Conservation (phyloP, 164 flowering plant species). For the Stephania cephalantha region DNA sequence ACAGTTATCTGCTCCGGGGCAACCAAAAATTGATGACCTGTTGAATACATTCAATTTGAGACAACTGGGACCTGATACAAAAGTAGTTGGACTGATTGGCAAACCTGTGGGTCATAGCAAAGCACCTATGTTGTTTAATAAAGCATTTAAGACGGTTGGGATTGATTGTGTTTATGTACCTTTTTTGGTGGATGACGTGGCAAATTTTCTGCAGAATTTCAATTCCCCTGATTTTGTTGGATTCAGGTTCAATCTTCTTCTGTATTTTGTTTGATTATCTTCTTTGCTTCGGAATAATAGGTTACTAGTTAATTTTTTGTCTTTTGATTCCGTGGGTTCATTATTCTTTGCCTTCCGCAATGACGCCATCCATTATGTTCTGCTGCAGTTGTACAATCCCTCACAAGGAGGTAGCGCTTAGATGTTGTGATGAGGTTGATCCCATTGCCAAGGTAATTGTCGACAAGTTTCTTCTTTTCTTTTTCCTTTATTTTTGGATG, state of each 20-base stretch:
- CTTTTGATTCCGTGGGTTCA: too few species aligned
- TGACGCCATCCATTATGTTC: too few species aligned
- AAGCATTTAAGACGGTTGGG: constrained; percentile 65
- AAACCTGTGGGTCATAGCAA: constrained; percentile 96
- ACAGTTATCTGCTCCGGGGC: constrained; percentile 87
- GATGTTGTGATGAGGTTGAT: constrained; percentile 84
- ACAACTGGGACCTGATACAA: constrained; percentile 62
- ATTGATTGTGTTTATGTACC: constrained; percentile 78
- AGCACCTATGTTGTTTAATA: constrained; percentile 64
- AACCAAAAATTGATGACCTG: constrained; percentile 75
- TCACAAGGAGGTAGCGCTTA: constrained; percentile 80
- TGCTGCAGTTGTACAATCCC: constrained; percentile 80
- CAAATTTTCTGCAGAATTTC: constrained; percentile 57
- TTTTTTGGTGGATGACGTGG: constrained; percentile 73
- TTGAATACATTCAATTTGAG: constrained; percentile 64
- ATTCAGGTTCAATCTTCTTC: constrained; percentile 57
- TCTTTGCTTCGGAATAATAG: too few species aligned
- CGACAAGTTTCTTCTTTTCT: neutral
- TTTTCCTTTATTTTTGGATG: neutral
- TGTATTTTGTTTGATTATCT: neutral
- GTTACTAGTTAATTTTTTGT: too few species aligned
- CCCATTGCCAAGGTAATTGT: constrained; percentile 76
- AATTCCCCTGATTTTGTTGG: constrained; percentile 88
- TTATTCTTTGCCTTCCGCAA: too few species aligned
- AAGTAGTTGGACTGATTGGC: constrained; percentile 87